phyloP scores from a whole-genome alignment of 352 stramenopile species.

The Phytophthora syringae region DNA sequence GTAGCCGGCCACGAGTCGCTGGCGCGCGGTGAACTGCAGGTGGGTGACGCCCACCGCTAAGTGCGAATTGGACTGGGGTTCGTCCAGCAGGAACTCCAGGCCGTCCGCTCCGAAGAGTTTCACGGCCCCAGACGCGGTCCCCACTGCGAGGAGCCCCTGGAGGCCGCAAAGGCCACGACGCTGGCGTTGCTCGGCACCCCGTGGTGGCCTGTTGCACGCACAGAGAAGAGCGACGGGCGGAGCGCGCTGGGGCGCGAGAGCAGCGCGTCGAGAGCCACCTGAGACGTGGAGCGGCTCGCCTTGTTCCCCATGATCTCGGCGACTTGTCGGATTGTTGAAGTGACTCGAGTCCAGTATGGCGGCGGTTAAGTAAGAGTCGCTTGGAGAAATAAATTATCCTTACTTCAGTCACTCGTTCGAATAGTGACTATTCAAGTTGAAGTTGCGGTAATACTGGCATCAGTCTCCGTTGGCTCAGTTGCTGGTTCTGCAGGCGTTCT shows the following conservation, averaged over 20 bases:
- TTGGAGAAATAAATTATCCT: too few species aligned
- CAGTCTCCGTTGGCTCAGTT: too few species aligned
- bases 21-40: conserved; percentile 70
- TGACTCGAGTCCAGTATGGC: background rate
- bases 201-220: conserved; percentile 65
- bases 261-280: conserved; percentile 50
- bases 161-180: conserved; percentile 62
- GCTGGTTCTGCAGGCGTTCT: too few species aligned
- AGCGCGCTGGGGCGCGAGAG: conserved; percentile 51
- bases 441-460: too few species aligned
- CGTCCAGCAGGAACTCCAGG: conserved; percentile 66
- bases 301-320: conserved; percentile 70
- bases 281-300: conserved; percentile 43
- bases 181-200: conserved; percentile 72
- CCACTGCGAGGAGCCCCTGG: conserved; percentile 74
- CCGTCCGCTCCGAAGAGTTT: conserved; percentile 75
- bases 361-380: too few species aligned
- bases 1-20: conserved; percentile 70
- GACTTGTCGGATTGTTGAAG: conserved; percentile 19
- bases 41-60: conserved; percentile 54
- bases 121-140: conserved; percentile 60
- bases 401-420: too few species aligned
- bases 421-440: too few species aligned
- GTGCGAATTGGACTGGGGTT: conserved; percentile 37
- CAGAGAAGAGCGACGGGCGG: conserved; percentile 47